phyloP scores from a whole-genome alignment of 2,329 filamentous ascomycete genomes.

The Cercospora berteroae region DNA sequence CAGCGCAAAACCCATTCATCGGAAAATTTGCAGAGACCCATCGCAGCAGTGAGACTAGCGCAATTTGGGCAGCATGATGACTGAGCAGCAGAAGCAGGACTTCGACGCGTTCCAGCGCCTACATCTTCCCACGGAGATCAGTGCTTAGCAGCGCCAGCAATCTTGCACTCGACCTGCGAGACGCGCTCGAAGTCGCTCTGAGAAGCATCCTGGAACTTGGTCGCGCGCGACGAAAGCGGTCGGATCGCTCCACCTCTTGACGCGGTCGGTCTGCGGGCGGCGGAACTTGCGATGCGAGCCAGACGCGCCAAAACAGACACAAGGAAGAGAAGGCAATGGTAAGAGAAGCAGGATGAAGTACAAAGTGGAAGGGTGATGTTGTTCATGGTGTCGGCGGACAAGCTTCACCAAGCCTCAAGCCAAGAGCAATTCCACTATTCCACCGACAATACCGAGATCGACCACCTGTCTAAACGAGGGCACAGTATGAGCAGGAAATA shows the following conservation, averaged over 20 bases:
- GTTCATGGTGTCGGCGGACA: background rate
- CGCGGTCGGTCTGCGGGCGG: background rate
- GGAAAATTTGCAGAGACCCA: background rate
- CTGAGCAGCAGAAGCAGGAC: background rate
- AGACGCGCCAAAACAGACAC: background rate
- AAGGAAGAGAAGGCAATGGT: background rate
- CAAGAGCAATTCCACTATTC: background rate
- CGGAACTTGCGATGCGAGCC: background rate
- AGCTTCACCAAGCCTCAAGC: conserved; percentile 4
- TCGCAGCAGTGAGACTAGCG: background rate
- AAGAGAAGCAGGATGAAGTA: background rate
- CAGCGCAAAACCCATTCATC: background rate
- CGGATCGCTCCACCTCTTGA: background rate
- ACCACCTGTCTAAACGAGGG: background rate
- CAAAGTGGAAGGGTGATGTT: background rate
- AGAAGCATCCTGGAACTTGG: background rate
- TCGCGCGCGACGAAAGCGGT: background rate
- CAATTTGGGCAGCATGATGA: background rate
- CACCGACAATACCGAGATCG: background rate
- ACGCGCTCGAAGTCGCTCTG: background rate
- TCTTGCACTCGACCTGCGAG: background rate
- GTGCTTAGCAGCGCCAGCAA: background rate
- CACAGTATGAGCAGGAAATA: background rate
- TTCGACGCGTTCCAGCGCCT: background rate
- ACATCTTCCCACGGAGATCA: background rate